Conservation (phyloP, 495 filamentous ascomycete genomes). For the Cercophora samala region DNA sequence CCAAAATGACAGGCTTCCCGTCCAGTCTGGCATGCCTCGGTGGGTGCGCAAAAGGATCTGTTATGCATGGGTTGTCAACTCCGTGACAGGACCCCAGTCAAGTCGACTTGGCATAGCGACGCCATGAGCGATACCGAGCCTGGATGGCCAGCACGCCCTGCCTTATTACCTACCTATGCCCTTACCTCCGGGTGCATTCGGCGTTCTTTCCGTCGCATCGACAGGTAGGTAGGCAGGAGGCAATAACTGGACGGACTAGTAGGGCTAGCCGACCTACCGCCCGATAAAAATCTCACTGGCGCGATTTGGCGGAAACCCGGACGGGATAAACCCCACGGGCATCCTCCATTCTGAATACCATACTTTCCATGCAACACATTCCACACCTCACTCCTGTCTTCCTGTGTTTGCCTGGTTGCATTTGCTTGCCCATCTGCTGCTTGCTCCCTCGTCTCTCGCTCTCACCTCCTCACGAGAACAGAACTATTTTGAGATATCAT, state of each 20-base stretch:
- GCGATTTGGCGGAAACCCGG: background rate
- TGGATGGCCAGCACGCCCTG: background rate
- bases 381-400: background rate
- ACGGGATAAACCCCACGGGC: background rate
- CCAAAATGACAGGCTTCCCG: background rate
- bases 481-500: background rate
- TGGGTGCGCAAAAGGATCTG: background rate
- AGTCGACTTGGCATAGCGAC: background rate
- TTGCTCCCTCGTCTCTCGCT: background rate
- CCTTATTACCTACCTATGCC: background rate
- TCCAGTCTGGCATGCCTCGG: background rate
- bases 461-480: background rate
- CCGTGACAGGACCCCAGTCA: background rate
- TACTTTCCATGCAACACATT: background rate
- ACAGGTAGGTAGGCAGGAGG: background rate
- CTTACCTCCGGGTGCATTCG: background rate
- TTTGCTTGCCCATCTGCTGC: background rate
- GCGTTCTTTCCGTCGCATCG: background rate
- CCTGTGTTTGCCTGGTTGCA: background rate
- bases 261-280: background rate
- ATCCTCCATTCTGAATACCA: background rate
- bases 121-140: too few species aligned
- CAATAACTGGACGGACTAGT: background rate
- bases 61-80: background rate
- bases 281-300: background rate